Base-by-base conservation (phyloP, 768 basidiomycete genomes). In the Mycena olivaceomarginata region DNA sequence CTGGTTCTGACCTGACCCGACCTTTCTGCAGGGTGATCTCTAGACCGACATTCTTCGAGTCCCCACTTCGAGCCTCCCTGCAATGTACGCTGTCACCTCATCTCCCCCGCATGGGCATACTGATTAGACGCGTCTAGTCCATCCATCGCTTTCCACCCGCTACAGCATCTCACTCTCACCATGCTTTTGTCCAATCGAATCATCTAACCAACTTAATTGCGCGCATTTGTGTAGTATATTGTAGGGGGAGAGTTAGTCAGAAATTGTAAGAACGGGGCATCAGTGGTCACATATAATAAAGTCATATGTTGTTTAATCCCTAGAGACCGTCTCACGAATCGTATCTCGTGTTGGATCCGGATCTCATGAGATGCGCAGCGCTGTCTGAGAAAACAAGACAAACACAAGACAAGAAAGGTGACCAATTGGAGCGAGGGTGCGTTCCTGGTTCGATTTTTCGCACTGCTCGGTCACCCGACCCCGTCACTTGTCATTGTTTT, bases 221-320 rank as follows among this genome's bases (percentile, higher is more conserved):
- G 31, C 67, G 18, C 20, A n/a, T 57, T 40, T 31, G 46, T 63
- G 43, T 63, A 11, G 22, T 22, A 45, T 59, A 11, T 39, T 11
- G 31, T 31, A 31, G 31, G 25, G 25, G 56, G 13, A 5, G n/a
- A 41, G 45, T 31, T 31, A 31, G 22, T 12, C 31, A 31, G 57
- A 9, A 60, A 70, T 31, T 70, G 69, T 70, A 70, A 41, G 25
- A 70, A 60, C 25, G 67, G 46, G 67, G 40, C 39, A 39, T 60
- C 40, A 68, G 39, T 4, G 31, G 4, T 31, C 31, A 31, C 31
- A 59, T 56, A 56, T 39, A 45, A 48, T 71, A 59, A 51, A 39
- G 60, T 70, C 69, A 62, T 68, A 37, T 53, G 62, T 37, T 20
- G 45, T 15, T 22, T 46, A 56, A 70, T 43, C 57, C 57, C 5